Base-by-base conservation (phyloP, 2,329 filamentous ascomycete species). In the Aspergillus sp. region DNA sequence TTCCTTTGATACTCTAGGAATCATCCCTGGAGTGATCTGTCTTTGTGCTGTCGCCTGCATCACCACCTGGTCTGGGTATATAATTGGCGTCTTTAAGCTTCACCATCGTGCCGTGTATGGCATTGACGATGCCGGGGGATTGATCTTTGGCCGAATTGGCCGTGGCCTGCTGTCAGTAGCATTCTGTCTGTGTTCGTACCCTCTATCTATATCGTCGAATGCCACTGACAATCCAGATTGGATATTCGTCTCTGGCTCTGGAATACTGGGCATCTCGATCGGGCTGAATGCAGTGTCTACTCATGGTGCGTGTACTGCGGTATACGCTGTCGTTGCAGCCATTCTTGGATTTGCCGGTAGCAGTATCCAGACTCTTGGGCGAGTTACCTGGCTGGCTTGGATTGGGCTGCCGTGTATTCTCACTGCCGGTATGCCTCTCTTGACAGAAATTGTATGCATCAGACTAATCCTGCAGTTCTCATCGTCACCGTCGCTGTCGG, bases 61-160 rank as follows among this genome's bases (percentile, higher is more conserved):
- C 50, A 74, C 71, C 0, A 70, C 67, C 5, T 76, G 73, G 73
- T 71, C 70, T 3, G 61, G 64, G 39, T 74, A 71, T 48, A 70
- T 74, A 28, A 61, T 76, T 7, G 73, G 50, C 11, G 39, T 43
- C 10, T 79, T 79, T 63, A 79, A 79, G 52, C 49, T 77, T 27
- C 61, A 64, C 10, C 76, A 79, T 51, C 71, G 71, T 1, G 66
- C 77, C 46, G 75, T 79, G 4, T 78, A 80, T 52, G 74, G 72
- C 40, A 78, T 79, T 64, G 76, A 76, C 36, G 77, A 80, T 44
- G 76, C 75, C 0, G 76, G 76, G 9, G 60, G 61, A 36, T 71
- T 79, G 42, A 64, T 81, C 12, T 77, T 78, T 44, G 77, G 78
- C 5, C 71, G 68, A 1, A 47, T 74, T 9, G 76, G 77, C 1